A percentile compares a stretch with the other conserved stretches of the same genome.
These are phyloP conservation scores for Picocystis sp. DNA, from an alignment of 163 green algal genomes.

Conservation along the genomic window DNA sequence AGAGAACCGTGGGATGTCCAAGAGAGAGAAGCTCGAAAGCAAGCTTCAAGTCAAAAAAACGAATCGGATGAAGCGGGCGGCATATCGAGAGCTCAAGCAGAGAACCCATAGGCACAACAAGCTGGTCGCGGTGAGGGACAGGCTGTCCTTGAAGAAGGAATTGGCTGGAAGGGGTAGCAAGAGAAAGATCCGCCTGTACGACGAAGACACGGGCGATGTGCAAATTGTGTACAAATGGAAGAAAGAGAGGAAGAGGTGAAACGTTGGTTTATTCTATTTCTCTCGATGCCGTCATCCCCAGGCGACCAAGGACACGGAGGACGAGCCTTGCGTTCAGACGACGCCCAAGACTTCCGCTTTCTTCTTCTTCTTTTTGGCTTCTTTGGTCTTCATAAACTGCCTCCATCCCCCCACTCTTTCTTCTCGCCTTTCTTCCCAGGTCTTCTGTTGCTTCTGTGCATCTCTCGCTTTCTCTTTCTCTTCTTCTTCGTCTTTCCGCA, in stretches of 20 bases:
- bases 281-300: no score
- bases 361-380: no score
- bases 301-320: no score
- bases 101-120: constrained; percentile 33
- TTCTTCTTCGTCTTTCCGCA: no score
- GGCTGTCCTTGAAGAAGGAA: background rate
- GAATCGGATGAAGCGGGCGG: constrained; percentile 7
- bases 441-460: no score
- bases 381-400: no score
- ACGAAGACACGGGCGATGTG: background rate
- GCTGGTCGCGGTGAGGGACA: constrained; percentile 25
- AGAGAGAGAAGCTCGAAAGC: background rate
- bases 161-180: background rate
- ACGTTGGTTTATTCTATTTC: no score
- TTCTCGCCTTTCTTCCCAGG: no score
- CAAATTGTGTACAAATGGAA: background rate
- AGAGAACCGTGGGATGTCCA: constrained; percentile 2
- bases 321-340: no score
- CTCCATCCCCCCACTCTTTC: no score
- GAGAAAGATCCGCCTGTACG: background rate
- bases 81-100: constrained; percentile 60
- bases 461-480: no score
- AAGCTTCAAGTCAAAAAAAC: constrained; percentile 4
- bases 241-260: constrained; percentile 3
- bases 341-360: no score